These are phyloP conservation scores for Flagelloscypha sp. DNA, from an alignment of 768 basidiomycete species.

Conservation along the genomic window DNA sequence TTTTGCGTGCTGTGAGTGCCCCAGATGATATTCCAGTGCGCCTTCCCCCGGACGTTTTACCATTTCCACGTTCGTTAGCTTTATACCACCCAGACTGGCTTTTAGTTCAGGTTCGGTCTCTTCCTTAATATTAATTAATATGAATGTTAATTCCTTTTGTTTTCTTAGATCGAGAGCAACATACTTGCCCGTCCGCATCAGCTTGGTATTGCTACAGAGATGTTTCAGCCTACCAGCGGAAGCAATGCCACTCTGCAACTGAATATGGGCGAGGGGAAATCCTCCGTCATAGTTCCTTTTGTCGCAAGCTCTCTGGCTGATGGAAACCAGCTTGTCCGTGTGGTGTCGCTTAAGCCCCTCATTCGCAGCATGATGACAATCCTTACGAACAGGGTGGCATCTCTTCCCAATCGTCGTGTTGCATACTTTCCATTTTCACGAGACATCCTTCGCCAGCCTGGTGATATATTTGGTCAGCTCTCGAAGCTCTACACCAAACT, in stretches of 20 bases:
- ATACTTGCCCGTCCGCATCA: constrained; percentile 37
- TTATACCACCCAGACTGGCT: constrained; percentile 34
- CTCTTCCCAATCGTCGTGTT: constrained; percentile 37
- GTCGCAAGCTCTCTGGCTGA: constrained; percentile 31
- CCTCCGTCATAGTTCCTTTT: constrained; percentile 44
- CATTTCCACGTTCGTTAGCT: no score
- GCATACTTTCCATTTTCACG: constrained; percentile 46
- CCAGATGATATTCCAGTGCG: no score
- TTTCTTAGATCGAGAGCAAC: constrained; percentile 34
- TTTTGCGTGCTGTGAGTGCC: no score
- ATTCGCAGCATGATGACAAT: constrained; percentile 40
- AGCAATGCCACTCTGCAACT: constrained; percentile 37
- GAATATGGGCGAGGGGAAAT: constrained; percentile 55
- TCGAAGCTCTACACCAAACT: constrained; percentile 29
- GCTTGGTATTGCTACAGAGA: constrained; percentile 30
- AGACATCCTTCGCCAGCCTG: constrained; percentile 15
- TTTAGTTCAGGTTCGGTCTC: constrained; percentile 29
- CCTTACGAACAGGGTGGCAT: constrained; percentile 33
- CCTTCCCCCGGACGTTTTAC: no score
- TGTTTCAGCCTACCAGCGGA: constrained; percentile 32
- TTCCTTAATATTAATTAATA: background rate
- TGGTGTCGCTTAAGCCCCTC: constrained; percentile 43
- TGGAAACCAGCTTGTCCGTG: constrained; percentile 33
- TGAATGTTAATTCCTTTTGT: constrained; percentile 2
- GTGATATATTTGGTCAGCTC: constrained; percentile 17